Evolutionary conservation across 2,329 filamentous ascomycete species (phyloP), one percentile per base, ranked within the genome.

Genomic region (Pleoardoris graminearum): DNA sequence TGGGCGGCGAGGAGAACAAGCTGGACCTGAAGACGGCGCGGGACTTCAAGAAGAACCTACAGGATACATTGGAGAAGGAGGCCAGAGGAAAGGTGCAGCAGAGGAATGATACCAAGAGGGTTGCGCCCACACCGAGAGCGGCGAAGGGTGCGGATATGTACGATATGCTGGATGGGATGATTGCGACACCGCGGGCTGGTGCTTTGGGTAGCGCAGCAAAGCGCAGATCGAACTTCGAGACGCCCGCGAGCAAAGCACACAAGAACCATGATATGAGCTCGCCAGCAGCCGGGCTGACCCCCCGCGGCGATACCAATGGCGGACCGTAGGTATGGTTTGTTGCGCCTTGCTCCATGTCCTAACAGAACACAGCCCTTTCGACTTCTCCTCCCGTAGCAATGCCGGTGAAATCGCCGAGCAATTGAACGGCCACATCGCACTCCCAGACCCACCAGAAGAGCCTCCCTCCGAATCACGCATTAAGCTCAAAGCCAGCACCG

Each of bases 21-120:
- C 76, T 90, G 55, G 84, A 88, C 42, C 79, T 95, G 36, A 83
- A 88, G 32, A 87, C 83, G 0, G 83, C 90, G 39, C 83, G 88
- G 37, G 84, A 85, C 50, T 88, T 99, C 70, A 96, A 96, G 73
- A 89, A 91, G 68, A 87, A 90, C 66, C 82, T 97, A 7, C 91
- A 93, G 68, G 91, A 97, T 65, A 81, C 84, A 32, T 77, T 97
- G 47, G 92, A 96, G 71, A 85, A 89, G 58, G 88, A 86, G 65
- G 87, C 82, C 59, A 82, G 89, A 54, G 83, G 83, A 23, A 89
- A 87, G 66, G 80, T 79, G 6, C 83, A 88, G 62, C 77, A 83
- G 60, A 83, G 65, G 54, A 64, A 85, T 66, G 79, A 82, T 42
- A 80, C 86, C 57, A 88, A 88, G 67, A 85, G 83, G 70, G 75